phyloP scores from a whole-genome alignment of 2,329 filamentous ascomycete genomes.

The Aspergillus quadrilineatus region DNA sequence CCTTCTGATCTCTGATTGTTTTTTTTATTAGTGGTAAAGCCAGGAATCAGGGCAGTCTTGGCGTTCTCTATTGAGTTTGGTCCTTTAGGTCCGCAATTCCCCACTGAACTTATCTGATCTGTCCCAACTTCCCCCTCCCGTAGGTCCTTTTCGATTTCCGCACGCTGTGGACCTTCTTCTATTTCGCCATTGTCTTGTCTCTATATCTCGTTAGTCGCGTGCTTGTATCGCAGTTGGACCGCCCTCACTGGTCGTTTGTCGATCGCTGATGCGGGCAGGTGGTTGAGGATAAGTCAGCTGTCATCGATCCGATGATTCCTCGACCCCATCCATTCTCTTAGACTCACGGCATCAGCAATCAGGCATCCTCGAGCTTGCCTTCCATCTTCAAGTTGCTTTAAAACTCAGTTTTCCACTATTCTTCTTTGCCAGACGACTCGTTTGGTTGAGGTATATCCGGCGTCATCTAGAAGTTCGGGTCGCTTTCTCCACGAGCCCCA shows the following conservation, averaged over 20 bases:
- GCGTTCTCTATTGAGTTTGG: background rate
- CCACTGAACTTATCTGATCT: conserved; percentile 9
- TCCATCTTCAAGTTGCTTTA: background rate
- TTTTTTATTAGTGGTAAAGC: background rate
- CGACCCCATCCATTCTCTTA: background rate
- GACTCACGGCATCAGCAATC: background rate
- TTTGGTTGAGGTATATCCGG: conserved; percentile 2
- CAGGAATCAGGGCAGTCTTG: background rate
- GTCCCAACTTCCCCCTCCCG: background rate
- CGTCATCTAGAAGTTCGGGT: conserved; percentile 8
- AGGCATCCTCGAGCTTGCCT: background rate
- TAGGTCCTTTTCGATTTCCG: background rate
- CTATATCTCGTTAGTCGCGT: conserved; percentile 5
- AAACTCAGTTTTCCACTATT: background rate
- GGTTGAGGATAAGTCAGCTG: conserved; percentile 12
- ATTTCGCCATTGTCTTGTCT: background rate
- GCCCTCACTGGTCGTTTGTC: conserved; percentile 13
- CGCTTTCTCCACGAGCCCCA: conserved; percentile 16
- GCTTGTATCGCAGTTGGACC: background rate
- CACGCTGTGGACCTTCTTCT: background rate
- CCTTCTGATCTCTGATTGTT: background rate
- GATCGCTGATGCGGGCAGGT: conserved; percentile 10
- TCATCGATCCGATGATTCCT: conserved; percentile 8
- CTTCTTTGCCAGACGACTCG: background rate
- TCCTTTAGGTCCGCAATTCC: background rate